Evolutionary conservation across 2,329 filamentous ascomycete genomes (phyloP), one percentile per base, ranked within the genome.

Genomic region (Zymoseptoria passerinii): DNA sequence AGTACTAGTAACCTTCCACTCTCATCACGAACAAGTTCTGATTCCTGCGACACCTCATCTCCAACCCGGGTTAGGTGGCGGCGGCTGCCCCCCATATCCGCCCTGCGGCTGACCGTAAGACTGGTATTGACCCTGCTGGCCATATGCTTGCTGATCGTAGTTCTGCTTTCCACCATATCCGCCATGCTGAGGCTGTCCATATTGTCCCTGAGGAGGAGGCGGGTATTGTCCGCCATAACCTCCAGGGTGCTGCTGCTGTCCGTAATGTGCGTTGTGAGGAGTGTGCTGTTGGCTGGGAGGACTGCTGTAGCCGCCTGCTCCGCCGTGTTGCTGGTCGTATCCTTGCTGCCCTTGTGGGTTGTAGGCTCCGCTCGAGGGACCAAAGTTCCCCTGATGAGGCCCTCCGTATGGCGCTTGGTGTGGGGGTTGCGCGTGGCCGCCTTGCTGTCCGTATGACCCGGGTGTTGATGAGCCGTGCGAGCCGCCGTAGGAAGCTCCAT

Each of bases 41-140:
- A 20, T 44, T 20, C 28, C 8, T 16, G 28, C 54, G 16, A 20
- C 20, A 56, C 20, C 44, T 51, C 20, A 68, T 64, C 64, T 64
- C 68, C 69, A 71, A 19, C 63, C 63, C 18, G 69, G 66, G 48
- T 67, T 67, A 16, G 63, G 64, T 6, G 67, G 65, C 8, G 64
- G 65, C 50, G 50, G 50, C 50, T 52, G 65, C 16, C 58, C 57
- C 2, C 61, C 60, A 52, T 66, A 66, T 6, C 60, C 60, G 16
- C 59, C 57, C 52, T 63, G 62, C 19, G 58, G 53, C 2, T 52
- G 58, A 9, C 58, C 57, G 51, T 64, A 64, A 20, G 62, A 53
- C 52, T 65, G 61, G 57, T 65, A 64, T 50, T 59, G 55, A 52
- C 56, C 57, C 16, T 60, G 57, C 55, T 62, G 58, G n/a, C 62